Base-by-base conservation (phyloP, 176 grass and related monocot genomes). In the Zoysia japonica region DNA sequence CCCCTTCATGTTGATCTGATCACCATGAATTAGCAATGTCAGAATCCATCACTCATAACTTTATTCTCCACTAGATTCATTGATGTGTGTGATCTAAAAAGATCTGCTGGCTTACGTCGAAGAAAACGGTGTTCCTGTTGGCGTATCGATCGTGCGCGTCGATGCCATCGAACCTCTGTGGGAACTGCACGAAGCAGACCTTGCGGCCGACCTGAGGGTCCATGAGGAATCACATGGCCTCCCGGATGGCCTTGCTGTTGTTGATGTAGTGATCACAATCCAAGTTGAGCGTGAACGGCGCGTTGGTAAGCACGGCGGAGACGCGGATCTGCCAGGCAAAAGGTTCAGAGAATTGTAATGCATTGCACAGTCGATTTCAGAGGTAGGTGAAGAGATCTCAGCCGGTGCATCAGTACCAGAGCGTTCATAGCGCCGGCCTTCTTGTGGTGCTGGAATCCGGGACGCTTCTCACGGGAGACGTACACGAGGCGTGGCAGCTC, bases 381-480 rank as follows among this genome's bases (percentile, higher is more conserved):
- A 46, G 40, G 74, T 3, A 69, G 37, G 13, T 39, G 70, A 69
- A 57, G 38, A 47, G 78, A 45, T 11, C 55, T 56, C 61, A 37
- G 47, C 10, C 14, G 5, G n/a, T 61, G 41, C 19, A 13, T 49
- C 4, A 15, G 47, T 87, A 97, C 96, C 71, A 99, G 81, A 36
- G 94, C 85, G 91, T 96, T 99, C 96, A 99, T 99, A 81, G 96
- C 96, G 35, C 96, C 96, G 36, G 96, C 96, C 84, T 99, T 99
- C 96, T 99, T 99, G 86, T 99, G 92, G 82, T 96, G 96, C 83
- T 95, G 86, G 77, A 99, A 99, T 0, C 96, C 96, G 0, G 96
- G 96, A 2, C 96, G 84, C 87, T 99, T 99, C 84, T 99, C 96
- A 88, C 96, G 92, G 65, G 96, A 99, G 69, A 99, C 96, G 55